phyloP scores from a whole-genome alignment of 257 asterid genomes.

The Knoxia roxburghii region DNA sequence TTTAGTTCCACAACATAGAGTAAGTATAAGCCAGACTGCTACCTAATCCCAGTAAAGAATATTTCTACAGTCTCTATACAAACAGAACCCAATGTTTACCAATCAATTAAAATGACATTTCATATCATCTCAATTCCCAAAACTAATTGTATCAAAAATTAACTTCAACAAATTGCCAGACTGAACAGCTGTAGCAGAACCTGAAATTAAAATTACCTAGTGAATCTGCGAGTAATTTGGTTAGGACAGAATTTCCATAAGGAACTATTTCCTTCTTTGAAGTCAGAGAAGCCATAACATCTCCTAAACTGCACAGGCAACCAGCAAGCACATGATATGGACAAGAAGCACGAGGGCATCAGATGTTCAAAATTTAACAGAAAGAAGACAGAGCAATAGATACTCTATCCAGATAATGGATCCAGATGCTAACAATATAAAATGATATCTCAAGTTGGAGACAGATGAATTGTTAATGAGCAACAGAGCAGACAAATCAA shows the following conservation, averaged over 20 bases:
- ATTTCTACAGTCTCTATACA: background rate
- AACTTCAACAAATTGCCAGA: background rate
- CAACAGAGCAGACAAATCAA: background rate
- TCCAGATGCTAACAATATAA: background rate
- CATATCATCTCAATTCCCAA: background rate
- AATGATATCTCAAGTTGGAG: background rate
- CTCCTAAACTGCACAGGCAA: conserved; percentile 76
- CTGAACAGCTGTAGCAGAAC: conserved; percentile 1
- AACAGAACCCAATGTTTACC: background rate
- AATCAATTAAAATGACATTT: background rate
- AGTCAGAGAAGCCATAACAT: conserved; percentile 85
- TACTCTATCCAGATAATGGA: background rate
- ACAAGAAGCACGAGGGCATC: conserved; percentile 13
- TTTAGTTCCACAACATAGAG: background rate
- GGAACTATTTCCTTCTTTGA: conserved; percentile 78
- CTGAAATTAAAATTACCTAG: conserved; percentile 44
- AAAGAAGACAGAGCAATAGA: background rate
- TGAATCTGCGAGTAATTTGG: conserved; percentile 82
- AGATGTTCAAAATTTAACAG: background rate
- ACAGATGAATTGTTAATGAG: background rate
- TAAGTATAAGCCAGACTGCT: background rate
- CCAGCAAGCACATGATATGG: conserved; percentile 19
- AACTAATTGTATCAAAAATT: background rate
- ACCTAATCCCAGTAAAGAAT: background rate
- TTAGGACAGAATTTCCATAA: conserved; percentile 72